Evolutionary conservation across 495 filamentous ascomycete genomes (phyloP), one percentile per base, ranked within the genome.

Genomic region (Penicillium herquei): DNA sequence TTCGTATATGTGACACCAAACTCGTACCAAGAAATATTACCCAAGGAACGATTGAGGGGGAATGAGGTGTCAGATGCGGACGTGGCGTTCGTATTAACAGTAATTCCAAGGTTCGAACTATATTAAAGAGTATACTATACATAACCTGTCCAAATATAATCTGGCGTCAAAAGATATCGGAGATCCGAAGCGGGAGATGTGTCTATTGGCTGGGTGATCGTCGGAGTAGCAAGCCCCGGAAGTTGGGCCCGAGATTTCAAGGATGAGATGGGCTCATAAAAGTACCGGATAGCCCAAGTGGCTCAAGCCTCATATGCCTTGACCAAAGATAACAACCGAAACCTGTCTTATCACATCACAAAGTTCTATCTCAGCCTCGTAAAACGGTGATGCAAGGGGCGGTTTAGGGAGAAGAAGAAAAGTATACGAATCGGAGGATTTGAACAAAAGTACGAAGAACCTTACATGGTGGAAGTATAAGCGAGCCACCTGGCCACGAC

Each of bases 281-380:
- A n/a, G 14, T 17, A 7, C 26, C 11, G 21, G 21, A 17, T 26
- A 26, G 9, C 43, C 31, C 26, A 46, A 12, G 42, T 26, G 26
- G 18, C 43, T 46, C 26, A 46, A 31, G 42, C 16, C 43, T 10
- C 39, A 41, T 1, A 26, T 26, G 21, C 21, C 21, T 26, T 26
- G 21, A 26, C 21, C 21, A 44, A 11, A 26, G 43, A 46, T 32
- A 46, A 46, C 43, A 11, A 12, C 4, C 14, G 26, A 46, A 46
- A 46, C 43, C 43, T 46, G 43, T 32, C 43, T 46, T 46, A 46
- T 46, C 43, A 46, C 43, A 46, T 46, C 3, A 31, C 13, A 13
- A 7, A 31, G 3, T 46, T 41, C 2, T 41, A n/a, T 17, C 13
- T 13, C 11, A 21, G 21, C 16, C 42, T 21, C 3, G 10, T 44